Conservation (phyloP, 441 rosid species). For the Brassica hybrid region DNA sequence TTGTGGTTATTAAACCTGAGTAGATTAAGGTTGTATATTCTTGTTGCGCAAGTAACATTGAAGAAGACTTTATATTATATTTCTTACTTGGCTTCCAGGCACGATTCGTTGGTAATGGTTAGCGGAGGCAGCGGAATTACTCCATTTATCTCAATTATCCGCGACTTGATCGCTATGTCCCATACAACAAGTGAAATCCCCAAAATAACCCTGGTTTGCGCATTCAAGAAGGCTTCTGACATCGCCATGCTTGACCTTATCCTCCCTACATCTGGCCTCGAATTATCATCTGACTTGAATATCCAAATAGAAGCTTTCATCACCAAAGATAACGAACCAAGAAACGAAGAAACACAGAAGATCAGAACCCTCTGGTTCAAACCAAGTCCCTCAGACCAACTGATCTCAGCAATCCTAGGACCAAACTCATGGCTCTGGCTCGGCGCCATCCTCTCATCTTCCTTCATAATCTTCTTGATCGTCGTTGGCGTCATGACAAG, state of each 20-base stretch:
- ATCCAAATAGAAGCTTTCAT: conserved; percentile 60
- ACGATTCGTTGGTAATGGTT: conserved; percentile 76
- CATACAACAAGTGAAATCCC: conserved; percentile 51
- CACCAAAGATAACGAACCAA: conserved; percentile 46
- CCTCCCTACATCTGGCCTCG: conserved; percentile 55
- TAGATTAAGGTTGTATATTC: background rate
- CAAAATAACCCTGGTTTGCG: conserved; percentile 56
- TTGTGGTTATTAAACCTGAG: background rate
- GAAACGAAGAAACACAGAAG: conserved; percentile 24
- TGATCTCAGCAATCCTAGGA: conserved; percentile 52
- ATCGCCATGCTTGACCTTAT: conserved; percentile 83
- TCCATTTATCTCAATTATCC: conserved; percentile 81
- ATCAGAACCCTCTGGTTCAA: conserved; percentile 50
- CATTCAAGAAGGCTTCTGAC: conserved; percentile 72
- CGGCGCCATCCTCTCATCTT: conserved; percentile 52
- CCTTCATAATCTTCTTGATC: conserved; percentile 52
- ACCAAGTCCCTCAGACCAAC: conserved; percentile 42
- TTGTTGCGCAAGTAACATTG: conserved; percentile 3
- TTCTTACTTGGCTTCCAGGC: conserved; percentile 48
- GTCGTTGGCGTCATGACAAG: conserved; percentile 52
- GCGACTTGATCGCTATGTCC: conserved; percentile 60
- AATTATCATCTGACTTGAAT: conserved; percentile 42
- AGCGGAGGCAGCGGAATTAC: conserved; percentile 97
- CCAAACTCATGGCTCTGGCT: conserved; percentile 63
- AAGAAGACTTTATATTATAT: background rate